A percentile compares a stretch with the other conserved stretches of the same genome.
These are phyloP conservation scores for Pichia nakasei DNA, from an alignment of 805 yeast genomes.

Conservation along the genomic window DNA sequence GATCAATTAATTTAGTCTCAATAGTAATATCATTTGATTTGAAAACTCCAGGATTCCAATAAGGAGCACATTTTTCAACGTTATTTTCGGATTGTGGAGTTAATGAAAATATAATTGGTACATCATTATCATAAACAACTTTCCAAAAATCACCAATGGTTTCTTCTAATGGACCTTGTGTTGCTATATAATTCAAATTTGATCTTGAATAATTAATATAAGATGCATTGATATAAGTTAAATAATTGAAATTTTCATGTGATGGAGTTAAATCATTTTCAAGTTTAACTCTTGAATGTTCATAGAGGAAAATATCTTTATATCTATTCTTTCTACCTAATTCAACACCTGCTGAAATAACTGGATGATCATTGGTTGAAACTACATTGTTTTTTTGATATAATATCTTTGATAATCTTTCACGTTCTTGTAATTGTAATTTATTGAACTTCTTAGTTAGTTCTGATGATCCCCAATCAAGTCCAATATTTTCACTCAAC, in stretches of 20 bases:
- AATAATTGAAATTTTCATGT: constrained; percentile 33
- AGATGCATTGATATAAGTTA: constrained; percentile 63
- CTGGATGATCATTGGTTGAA: constrained; percentile 5
- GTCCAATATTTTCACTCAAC: constrained; percentile 34
- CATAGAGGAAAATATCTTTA: constrained; percentile 81
- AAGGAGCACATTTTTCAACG: constrained; percentile 72
- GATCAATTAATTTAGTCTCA: constrained; percentile 19
- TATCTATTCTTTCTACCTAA: constrained; percentile 76
- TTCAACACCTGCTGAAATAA: constrained; percentile 68
- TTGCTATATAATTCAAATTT: constrained; percentile 55
- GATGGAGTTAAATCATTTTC: constrained; percentile 5
- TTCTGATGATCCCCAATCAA: constrained; percentile 30
- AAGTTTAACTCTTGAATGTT: constrained; percentile 71
- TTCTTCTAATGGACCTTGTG: constrained; percentile 76
- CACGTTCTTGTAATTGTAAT: constrained; percentile 63
- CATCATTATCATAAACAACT: constrained; percentile 53
- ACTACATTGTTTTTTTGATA: neutral
- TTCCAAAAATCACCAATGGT: constrained; percentile 85
- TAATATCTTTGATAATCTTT: constrained; percentile 46
- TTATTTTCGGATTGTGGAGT: constrained; percentile 72
- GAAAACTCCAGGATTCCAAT: constrained; percentile 63
- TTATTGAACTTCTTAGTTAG: constrained; percentile 48
- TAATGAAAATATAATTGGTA: constrained; percentile 63
- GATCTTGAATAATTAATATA: constrained; percentile 41
- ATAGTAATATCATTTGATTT: constrained; percentile 21